These are phyloP conservation scores for Aspergillus brasiliensis DNA, from an alignment of 2,329 filamentous ascomycete species.

Conservation along the genomic window DNA sequence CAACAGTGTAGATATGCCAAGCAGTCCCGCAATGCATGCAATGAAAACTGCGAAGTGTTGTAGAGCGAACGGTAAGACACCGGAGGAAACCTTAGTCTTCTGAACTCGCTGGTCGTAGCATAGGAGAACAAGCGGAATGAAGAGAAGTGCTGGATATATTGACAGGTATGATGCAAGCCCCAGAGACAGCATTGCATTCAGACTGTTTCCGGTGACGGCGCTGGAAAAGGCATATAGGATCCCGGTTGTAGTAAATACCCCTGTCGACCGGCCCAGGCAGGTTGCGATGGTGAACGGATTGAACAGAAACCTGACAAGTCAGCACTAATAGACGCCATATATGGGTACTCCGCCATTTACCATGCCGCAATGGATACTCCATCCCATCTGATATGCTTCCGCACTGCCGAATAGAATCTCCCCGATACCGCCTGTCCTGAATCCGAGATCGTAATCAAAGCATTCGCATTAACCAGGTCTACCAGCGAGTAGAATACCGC, in stretches of 20 bases:
- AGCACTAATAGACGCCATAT: conserved; percentile 4
- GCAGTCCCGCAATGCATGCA: conserved; percentile 60
- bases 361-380: conserved; percentile 75
- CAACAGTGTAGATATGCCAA: conserved; percentile 71
- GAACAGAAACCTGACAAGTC: conserved; percentile 73
- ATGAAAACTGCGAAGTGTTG: conserved; percentile 57
- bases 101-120: conserved; percentile 68
- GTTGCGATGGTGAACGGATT: conserved; percentile 92
- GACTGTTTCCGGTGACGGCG: conserved; percentile 71
- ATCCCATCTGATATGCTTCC: conserved; percentile 73
- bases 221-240: conserved; percentile 81
- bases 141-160: conserved; percentile 84
- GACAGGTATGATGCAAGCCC: conserved; percentile 88
- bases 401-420: conserved; percentile 74
- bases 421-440: conserved; percentile 78
- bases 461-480: conserved; percentile 80
- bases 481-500: conserved; percentile 77
- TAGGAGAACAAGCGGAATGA: conserved; percentile 78
- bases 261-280: conserved; percentile 86
- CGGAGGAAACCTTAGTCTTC: conserved; percentile 34
- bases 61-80: conserved; percentile 53
- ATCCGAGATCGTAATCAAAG: conserved; percentile 75
- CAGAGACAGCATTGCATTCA: conserved; percentile 80
- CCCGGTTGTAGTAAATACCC: conserved; percentile 83
- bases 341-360: conserved; percentile 48